Evolutionary conservation across 106 monocot genomes (phyloP).

Genomic region (Platanthera zijinensis): DNA sequence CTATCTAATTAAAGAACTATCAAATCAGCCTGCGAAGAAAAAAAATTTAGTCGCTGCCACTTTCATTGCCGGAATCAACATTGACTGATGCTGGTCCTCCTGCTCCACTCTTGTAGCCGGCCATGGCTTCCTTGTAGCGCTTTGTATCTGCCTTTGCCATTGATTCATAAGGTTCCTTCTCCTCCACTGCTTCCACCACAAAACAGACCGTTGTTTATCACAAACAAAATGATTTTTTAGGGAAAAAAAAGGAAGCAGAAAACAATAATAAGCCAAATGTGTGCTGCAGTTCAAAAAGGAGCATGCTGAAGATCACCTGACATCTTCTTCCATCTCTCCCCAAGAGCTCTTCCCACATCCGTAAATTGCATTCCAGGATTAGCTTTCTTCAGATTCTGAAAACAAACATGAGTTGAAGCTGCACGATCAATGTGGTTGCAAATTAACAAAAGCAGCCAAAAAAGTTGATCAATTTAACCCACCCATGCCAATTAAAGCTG

Average conservation of each 20-base stretch:
- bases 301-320: conserved; percentile 28
- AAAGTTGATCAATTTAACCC: too few species aligned
- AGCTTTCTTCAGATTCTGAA: conserved; percentile 86
- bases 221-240: neutral
- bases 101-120: conserved; percentile 50
- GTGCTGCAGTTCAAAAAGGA: neutral
- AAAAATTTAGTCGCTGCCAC: conserved; percentile 30
- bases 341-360: conserved; percentile 85
- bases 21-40: neutral
- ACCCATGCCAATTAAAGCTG: too few species aligned
- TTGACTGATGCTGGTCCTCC: conserved; percentile 12
- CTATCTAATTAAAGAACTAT: neutral
- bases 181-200: conserved; percentile 48
- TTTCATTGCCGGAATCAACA: conserved; percentile 56
- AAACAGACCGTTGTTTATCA: neutral
- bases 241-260: too few species aligned
- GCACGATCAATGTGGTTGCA: too few species aligned
- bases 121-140: conserved; percentile 92
- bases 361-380: conserved; percentile 85
- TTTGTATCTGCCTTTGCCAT: conserved; percentile 74
- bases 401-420: neutral
- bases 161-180: conserved; percentile 76
- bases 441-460: too few species aligned
- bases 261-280: neutral
- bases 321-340: conserved; percentile 97